Percentiles rank a stretch among this genome's conserved stretches.
Evolutionary conservation across 2,329 filamentous ascomycete species (phyloP).

Genomic region (Aureobasidium sp.): DNA sequence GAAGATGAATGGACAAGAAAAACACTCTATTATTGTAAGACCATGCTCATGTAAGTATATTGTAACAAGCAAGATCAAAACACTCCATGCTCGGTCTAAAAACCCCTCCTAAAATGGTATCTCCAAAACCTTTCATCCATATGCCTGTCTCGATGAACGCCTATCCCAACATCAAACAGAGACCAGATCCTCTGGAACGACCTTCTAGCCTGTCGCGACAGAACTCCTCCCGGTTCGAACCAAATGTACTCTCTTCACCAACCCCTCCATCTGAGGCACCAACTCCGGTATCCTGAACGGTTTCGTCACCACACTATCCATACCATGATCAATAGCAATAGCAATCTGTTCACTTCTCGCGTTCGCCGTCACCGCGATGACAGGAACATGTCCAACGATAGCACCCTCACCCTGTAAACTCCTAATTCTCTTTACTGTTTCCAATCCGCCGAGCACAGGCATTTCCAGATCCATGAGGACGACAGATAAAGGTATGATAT

Average conservation of each 20-base stretch:
- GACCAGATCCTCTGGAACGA: no score
- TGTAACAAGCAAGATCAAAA: no score
- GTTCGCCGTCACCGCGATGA: constrained; percentile 80
- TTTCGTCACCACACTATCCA: constrained; percentile 37
- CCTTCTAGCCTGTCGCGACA: background rate
- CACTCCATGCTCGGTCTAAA: no score
- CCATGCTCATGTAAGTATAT: no score
- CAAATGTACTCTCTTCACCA: constrained; percentile 52
- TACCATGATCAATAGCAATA: constrained; percentile 24
- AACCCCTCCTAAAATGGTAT: no score
- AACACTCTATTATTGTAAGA: no score
- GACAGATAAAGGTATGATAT: constrained; percentile 1
- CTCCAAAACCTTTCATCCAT: no score
- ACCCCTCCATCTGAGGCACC: constrained; percentile 36
- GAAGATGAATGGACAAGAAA: no score
- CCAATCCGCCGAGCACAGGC: constrained; percentile 82
- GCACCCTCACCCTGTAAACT: constrained; percentile 60
- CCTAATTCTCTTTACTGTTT: constrained; percentile 72
- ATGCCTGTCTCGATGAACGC: no score
- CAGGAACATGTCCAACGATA: constrained; percentile 69
- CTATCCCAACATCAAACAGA: no score
- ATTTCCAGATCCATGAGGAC: constrained; percentile 57
- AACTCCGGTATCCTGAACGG: constrained; percentile 39
- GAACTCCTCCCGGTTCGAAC: background rate
- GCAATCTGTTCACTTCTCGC: constrained; percentile 59